phyloP scores from a whole-genome alignment of 768 basidiomycete genomes.

The Amanita polypyramis region DNA sequence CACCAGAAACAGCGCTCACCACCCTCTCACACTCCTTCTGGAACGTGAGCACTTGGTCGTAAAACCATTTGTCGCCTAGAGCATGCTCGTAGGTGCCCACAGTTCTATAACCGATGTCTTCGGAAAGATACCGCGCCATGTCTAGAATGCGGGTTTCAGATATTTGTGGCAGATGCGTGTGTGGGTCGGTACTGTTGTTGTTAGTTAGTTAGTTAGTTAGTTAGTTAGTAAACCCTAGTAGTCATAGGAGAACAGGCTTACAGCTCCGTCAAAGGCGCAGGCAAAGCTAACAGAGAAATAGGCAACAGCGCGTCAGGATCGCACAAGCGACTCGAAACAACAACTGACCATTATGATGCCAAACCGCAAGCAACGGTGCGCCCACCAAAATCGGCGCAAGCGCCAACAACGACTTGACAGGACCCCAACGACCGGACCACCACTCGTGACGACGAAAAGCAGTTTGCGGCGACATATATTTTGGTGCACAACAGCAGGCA shows the following conservation, averaged over 20 bases:
- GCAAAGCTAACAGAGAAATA: constrained; percentile 34
- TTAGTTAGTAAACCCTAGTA: no score
- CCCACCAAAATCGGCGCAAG: constrained; percentile 45
- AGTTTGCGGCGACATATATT: no score
- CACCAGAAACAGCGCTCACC: constrained; percentile 15
- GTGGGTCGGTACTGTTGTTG: constrained; percentile 32
- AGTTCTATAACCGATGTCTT: constrained; percentile 83
- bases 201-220: no score
- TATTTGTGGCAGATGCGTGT: constrained; percentile 53
- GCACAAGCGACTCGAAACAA: background rate
- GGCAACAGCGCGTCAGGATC: background rate
- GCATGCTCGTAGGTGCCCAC: constrained; percentile 89
- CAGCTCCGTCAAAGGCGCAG: constrained; percentile 43
- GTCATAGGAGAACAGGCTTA: no score
- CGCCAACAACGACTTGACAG: constrained; percentile 42
- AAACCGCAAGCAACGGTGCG: constrained; percentile 35
- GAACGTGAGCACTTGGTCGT: constrained; percentile 51
- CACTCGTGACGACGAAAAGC: background rate
- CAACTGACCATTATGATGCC: constrained; percentile 38
- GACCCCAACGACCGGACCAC: constrained; percentile 37
- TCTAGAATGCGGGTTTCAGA: constrained; percentile 62
- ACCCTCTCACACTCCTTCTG: constrained; percentile 51
- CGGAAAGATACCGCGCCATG: constrained; percentile 60
- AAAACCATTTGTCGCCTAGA: constrained; percentile 74
- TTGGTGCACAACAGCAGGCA: no score